Conservation (phyloP, 257 asterid genomes). For the Jacaranda mimosifolia region DNA sequence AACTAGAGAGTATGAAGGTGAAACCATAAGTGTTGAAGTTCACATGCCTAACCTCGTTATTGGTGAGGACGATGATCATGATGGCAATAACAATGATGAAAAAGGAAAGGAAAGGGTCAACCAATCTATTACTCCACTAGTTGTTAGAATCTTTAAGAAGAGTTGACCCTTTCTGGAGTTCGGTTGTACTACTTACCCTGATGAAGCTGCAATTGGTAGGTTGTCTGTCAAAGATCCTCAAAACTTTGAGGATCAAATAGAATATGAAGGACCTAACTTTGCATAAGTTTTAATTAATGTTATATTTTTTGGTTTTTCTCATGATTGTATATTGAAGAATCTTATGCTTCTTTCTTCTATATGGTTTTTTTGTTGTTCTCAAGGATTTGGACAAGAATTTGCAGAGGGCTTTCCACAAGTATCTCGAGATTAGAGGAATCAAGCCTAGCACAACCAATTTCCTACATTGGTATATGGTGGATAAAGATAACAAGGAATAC, state of each 20-base stretch:
- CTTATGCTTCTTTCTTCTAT: background rate
- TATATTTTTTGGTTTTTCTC: background rate
- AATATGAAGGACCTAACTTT: conserved; percentile 94
- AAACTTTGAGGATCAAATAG: conserved; percentile 65
- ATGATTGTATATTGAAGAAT: background rate
- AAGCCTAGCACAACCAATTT: conserved; percentile 81
- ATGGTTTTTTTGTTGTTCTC: background rate
- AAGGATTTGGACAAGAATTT: conserved; percentile 95
- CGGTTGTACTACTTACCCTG: conserved; percentile 72
- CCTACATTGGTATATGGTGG: conserved; percentile 84
- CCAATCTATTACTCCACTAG: conserved; percentile 62
- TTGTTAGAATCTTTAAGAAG: conserved; percentile 73
- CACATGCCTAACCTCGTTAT: conserved; percentile 70
- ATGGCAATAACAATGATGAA: conserved; percentile 34
- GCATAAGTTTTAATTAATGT: conserved; percentile 51
- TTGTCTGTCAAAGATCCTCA: conserved; percentile 65
- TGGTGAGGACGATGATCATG: conserved; percentile 51
- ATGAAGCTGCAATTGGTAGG: conserved; percentile 72
- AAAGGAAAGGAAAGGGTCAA: conserved; percentile 43
- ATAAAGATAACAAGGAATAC: conserved; percentile 80
- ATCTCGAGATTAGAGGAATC: conserved; percentile 85
- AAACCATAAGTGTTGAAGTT: conserved; percentile 72
- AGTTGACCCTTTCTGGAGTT: conserved; percentile 74
- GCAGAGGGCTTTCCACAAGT: conserved; percentile 95
- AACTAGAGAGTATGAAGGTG: conserved; percentile 70